Percentiles rank a stretch among this genome's conserved stretches.
phyloP scores from a whole-genome alignment of 2,329 filamentous ascomycete genomes.

The Aspergillus sp. region DNA sequence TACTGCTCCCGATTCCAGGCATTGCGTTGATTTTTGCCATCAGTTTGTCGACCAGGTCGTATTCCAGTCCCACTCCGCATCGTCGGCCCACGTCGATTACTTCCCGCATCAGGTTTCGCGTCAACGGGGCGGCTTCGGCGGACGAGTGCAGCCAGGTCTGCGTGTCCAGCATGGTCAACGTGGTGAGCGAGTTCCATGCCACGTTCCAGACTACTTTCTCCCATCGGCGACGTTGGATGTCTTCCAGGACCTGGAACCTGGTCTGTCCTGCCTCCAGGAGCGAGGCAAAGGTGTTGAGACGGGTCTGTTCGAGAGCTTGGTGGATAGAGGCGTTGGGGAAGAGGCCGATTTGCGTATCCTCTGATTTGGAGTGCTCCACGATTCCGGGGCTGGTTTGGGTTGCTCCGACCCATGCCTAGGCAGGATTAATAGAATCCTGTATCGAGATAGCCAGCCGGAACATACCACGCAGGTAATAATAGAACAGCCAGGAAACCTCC shows the following conservation, averaged over 20 bases:
- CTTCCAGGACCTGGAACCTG: slow-evolving; percentile 18
- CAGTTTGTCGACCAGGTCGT: slow-evolving; percentile 30
- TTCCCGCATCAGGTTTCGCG: slow-evolving; percentile 34
- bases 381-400: slow-evolving; percentile 42
- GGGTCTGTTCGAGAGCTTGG: slow-evolving; percentile 21
- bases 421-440: not conserved
- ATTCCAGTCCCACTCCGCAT: slow-evolving; percentile 29
- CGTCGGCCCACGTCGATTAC: slow-evolving; percentile 32
- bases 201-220: slow-evolving; percentile 36
- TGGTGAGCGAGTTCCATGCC: slow-evolving; percentile 35
- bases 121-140: slow-evolving; percentile 29
- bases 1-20: slow-evolving; percentile 35
- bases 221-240: slow-evolving; percentile 32
- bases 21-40: slow-evolving; percentile 32
- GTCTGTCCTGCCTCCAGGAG: slow-evolving; percentile 38
- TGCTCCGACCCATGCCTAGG: slow-evolving; percentile 40
- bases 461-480: slow-evolving; percentile 37
- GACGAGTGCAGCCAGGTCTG: slow-evolving; percentile 35
- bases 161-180: slow-evolving; percentile 35
- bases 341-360: slow-evolving; percentile 48
- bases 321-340: slow-evolving; percentile 34
- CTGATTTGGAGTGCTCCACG: slow-evolving; percentile 43
- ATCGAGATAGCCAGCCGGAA: slow-evolving; percentile 3
- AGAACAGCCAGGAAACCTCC: slow-evolving; percentile 18
- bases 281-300: slow-evolving; percentile 33